phyloP scores from a whole-genome alignment of 306 rosid species.

The Aeschynomene evenia region DNA sequence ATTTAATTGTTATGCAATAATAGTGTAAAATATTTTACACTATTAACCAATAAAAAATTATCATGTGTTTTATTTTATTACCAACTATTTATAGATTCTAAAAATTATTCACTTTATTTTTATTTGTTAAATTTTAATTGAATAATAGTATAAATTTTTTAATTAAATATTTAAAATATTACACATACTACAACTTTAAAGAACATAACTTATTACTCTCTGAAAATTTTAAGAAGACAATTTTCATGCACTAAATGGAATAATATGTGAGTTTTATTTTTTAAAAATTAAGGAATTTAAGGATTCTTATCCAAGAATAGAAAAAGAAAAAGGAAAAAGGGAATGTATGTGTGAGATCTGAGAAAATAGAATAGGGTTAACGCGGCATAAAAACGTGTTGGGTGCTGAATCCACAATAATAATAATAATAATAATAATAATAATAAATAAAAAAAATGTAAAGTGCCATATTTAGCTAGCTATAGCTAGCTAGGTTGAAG shows the following conservation, averaged over 20 bases:
- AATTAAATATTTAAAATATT: background rate
- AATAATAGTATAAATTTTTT: too few relatives aligned
- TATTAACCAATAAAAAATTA: too few relatives aligned
- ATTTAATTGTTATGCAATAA: too few relatives aligned
- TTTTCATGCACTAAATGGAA: background rate
- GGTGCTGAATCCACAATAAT: background rate
- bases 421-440: too few relatives aligned
- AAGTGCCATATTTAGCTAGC: background rate
- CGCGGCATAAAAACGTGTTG: slow-evolving; percentile 13
- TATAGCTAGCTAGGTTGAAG: background rate
- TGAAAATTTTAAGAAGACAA: background rate
- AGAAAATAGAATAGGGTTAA: background rate
- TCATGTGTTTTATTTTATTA: too few relatives aligned
- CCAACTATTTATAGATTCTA: too few relatives aligned
- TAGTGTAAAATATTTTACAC: too few relatives aligned
- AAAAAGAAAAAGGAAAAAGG: background rate
- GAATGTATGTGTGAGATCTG: too few relatives aligned
- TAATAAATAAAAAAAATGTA: background rate
- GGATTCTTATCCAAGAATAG: background rate
- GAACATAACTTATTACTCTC: background rate
- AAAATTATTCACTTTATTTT: too few relatives aligned
- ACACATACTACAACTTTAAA: background rate
- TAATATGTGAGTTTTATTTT: too few relatives aligned
- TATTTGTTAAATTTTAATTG: too few relatives aligned
- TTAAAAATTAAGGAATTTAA: too few relatives aligned